Conservation (phyloP, 805 yeast species). For the Blastobotrys robertii region DNA sequence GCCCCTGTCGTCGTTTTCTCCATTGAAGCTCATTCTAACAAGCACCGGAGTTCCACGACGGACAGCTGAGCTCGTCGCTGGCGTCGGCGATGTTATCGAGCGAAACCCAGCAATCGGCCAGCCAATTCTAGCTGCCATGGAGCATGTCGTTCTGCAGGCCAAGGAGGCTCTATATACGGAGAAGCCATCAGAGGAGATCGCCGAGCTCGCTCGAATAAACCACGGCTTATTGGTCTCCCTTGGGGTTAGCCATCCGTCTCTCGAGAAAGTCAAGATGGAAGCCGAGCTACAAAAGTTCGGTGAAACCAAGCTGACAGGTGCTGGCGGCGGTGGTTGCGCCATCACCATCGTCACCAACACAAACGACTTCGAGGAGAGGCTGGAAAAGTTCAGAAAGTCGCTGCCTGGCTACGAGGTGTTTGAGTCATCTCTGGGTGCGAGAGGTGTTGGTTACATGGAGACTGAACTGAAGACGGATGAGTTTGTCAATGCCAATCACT, state of each 20-base stretch:
- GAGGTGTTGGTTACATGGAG: slow-evolving; percentile 56
- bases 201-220: slow-evolving; percentile 64
- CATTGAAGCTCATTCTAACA: slow-evolving; percentile 62
- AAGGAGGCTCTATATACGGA: slow-evolving; percentile 42
- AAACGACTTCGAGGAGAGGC: slow-evolving; percentile 25
- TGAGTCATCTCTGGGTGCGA: slow-evolving; percentile 78
- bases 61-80: slow-evolving; percentile 73
- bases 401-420: slow-evolving; percentile 54
- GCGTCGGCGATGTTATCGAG: slow-evolving; percentile 49
- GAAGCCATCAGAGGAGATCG: slow-evolving; percentile 28
- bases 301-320: slow-evolving; percentile 90
- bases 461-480: not conserved
- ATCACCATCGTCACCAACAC: slow-evolving; percentile 59
- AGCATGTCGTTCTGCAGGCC: slow-evolving; percentile 61
- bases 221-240: slow-evolving; percentile 79
- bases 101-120: slow-evolving; percentile 46
- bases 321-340: slow-evolving; percentile 99
- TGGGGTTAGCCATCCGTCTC: slow-evolving; percentile 89
- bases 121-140: slow-evolving; percentile 68
- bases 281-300: slow-evolving; percentile 62
- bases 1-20: slow-evolving; percentile 64
- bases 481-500: not conserved
- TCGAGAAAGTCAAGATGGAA: slow-evolving; percentile 63
- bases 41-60: slow-evolving; percentile 83
- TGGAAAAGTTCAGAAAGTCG: slow-evolving; percentile 27